Conservation (phyloP, 2,329 filamentous ascomycete species). For the Malbranchea cinnamomea region DNA sequence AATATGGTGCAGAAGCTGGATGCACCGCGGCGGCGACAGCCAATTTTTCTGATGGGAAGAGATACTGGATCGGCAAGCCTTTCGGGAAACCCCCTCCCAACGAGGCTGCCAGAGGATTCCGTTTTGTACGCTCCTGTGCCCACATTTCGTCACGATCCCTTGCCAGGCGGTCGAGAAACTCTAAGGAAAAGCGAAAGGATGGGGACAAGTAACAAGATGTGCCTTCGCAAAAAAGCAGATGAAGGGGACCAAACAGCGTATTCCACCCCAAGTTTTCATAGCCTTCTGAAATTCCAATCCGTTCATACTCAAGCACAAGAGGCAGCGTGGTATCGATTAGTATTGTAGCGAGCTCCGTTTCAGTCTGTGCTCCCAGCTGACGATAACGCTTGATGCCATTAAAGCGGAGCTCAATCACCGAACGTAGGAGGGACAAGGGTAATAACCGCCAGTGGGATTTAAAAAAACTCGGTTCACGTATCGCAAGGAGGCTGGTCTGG, state of each 20-base stretch:
- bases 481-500: neutral
- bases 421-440: neutral
- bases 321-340: slow-evolving; percentile 8
- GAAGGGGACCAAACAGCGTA: slow-evolving; percentile 2
- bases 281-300: slow-evolving; percentile 5
- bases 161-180: slow-evolving; percentile 9
- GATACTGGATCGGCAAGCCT: slow-evolving; percentile 9
- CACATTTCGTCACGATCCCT: slow-evolving; percentile 8
- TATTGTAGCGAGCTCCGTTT: slow-evolving; percentile 8
- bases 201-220: too few species aligned
- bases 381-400: slow-evolving; percentile 3
- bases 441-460: too few species aligned
- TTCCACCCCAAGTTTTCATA: slow-evolving; percentile 4
- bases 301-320: slow-evolving; percentile 8
- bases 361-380: slow-evolving; percentile 6
- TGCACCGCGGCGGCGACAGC: slow-evolving; percentile 2
- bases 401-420: neutral
- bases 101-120: slow-evolving; percentile 4
- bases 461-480: slow-evolving; percentile 5
- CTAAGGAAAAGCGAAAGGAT: slow-evolving; percentile 2
- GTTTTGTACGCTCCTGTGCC: slow-evolving; percentile 4
- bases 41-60: slow-evolving; percentile 7
- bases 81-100: slow-evolving; percentile 7
- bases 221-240: too few species aligned
- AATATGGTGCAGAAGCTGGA: slow-evolving; percentile 5